A percentile compares a stretch with the other conserved stretches of the same genome.
Evolutionary conservation across 257 asterid species (phyloP).

Genomic region (Schizonepeta tenuifolia): DNA sequence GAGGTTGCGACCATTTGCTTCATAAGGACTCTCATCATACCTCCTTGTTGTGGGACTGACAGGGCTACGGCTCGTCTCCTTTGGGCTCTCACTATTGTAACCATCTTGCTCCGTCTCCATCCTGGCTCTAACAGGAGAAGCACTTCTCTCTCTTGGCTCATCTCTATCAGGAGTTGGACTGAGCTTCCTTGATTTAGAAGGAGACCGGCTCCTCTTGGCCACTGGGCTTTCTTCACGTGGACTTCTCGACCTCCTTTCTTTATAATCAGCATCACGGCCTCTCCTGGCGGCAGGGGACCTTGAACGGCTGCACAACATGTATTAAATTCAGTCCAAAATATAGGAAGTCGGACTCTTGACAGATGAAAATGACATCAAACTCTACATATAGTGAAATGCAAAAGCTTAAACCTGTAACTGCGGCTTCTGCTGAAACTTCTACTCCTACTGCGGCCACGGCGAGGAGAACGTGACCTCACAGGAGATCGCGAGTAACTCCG

Average conservation of each 20-base stretch:
- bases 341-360: no score
- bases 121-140: slow-evolving; percentile 44
- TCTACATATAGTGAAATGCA: background rate
- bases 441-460: slow-evolving; percentile 61
- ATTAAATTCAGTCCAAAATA: background rate
- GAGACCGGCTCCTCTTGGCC: slow-evolving; percentile 43
- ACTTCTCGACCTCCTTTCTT: slow-evolving; percentile 68
- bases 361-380: background rate
- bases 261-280: slow-evolving; percentile 53
- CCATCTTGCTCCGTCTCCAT: slow-evolving; percentile 50
- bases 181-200: slow-evolving; percentile 59
- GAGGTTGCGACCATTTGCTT: slow-evolving; percentile 57
- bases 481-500: slow-evolving; percentile 81
- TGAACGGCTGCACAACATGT: slow-evolving; percentile 60
- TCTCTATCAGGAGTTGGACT: slow-evolving; percentile 66
- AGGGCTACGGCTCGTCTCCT: slow-evolving; percentile 65
- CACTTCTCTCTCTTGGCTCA: slow-evolving; percentile 49
- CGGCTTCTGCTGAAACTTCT: slow-evolving; percentile 78
- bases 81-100: slow-evolving; percentile 64
- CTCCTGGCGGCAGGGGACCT: slow-evolving; percentile 76
- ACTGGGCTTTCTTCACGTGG: slow-evolving; percentile 57
- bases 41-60: slow-evolving; percentile 48
- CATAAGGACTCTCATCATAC: slow-evolving; percentile 70
- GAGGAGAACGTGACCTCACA: slow-evolving; percentile 86
- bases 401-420: slow-evolving; percentile 49